phyloP scores from a whole-genome alignment of 805 yeast genomes.

The Tanozyma kutaoensis region DNA sequence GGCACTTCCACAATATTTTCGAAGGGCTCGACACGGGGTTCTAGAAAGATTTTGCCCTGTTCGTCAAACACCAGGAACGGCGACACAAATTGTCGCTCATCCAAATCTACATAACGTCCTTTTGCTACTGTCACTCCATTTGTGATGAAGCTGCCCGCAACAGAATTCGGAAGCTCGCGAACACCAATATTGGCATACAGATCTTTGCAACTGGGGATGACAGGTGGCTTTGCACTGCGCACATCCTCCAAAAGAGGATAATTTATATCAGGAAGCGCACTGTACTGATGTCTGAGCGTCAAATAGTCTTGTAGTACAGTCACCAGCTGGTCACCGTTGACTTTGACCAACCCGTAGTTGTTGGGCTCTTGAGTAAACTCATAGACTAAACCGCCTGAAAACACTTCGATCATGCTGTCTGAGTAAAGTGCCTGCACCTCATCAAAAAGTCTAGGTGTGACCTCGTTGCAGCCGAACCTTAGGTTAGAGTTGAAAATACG shows the following conservation, averaged over 20 bases:
- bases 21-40: too few species aligned
- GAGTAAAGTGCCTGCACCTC: constrained; percentile 66
- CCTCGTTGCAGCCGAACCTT: constrained; percentile 66
- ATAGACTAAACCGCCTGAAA: constrained; percentile 78
- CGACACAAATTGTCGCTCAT: constrained; percentile 28
- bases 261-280: constrained; percentile 16
- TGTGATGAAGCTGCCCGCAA: constrained; percentile 30
- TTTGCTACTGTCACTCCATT: constrained; percentile 32
- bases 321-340: constrained; percentile 27
- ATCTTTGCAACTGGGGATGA: constrained; percentile 17
- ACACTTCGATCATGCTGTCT: constrained; percentile 55
- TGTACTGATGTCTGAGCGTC: constrained; percentile 34
- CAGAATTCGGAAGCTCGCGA: constrained; percentile 28
- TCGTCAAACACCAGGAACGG: constrained; percentile 27
- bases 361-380: constrained; percentile 72
- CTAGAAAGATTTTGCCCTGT: too few species aligned
- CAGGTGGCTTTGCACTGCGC: constrained; percentile 9
- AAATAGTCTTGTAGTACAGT: constrained; percentile 36
- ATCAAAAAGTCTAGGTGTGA: constrained; percentile 65
- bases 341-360: constrained; percentile 61
- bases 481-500: constrained; percentile 7
- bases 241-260: constrained; percentile 1
- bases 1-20: too few species aligned
- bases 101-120: constrained; percentile 38
- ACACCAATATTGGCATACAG: constrained; percentile 22